Evolutionary conservation across 805 yeast species (phyloP), one percentile per base, ranked within the genome.

Genomic region (Starmerella vitae): DNA sequence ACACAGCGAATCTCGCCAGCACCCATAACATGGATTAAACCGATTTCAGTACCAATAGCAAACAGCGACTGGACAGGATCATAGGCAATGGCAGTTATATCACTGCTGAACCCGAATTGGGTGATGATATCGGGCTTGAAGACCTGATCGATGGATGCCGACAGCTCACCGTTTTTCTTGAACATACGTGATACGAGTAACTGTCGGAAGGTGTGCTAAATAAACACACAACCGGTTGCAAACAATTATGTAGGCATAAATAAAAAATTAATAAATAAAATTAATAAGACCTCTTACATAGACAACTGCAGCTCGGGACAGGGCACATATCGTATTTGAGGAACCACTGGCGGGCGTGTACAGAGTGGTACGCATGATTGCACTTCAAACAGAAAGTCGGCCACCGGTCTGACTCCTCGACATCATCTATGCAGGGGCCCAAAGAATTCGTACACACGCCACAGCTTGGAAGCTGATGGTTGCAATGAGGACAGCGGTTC

Each of bases 261-360:
- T 12, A 14, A 10, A 10, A 14, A 10, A 14, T 30, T 14, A 10
- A 30, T n/a, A n/a, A n/a, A 10, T 14, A 14, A 10, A n/a, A n/a
- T n/a, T n/a, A n/a, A n/a, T n/a, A n/a, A 8, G 32, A 10, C 6
- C 27, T 7, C 9, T 20, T 6, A 24, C 97, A 88, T 36, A 72
- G 65, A 53, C 98, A 88, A 30, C 68, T 65, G 53, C 98, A 88
- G 31, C 85, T 93, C 0, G 96, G 95, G 3, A 88, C 94, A 0
- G 98, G 96, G 53, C 98, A 88, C 1, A 81, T 72, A 40, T 71
- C 72, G 52, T 86, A 94, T 56, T 76, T 78, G 20, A 78, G 70
- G 57, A 88, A 88, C 98, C 98, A 88, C 52, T 86, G 93, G 46
- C 82, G 85, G 0, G 96, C 96, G 57, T 88, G 98, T 3, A 80